Evolutionary conservation across 1,284 basidiomycete genomes (phyloP), one percentile per base, ranked within the genome.

Genomic region (Earliella scabrosa): DNA sequence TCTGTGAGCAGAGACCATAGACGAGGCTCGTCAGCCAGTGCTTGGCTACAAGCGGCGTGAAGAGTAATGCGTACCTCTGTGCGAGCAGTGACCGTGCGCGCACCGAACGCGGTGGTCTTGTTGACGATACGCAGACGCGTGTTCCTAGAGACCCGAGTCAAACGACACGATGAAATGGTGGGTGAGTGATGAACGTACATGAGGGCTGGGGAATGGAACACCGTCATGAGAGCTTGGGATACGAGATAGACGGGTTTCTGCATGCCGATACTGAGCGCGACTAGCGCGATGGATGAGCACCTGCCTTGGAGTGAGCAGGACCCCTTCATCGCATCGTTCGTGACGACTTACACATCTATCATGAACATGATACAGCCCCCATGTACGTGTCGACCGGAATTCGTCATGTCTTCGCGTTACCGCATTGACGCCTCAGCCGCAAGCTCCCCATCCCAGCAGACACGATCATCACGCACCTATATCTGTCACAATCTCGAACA

Each of bases 171-270:
- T 11, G 1, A 41, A 8, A 4, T 6, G 7, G 23, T 24, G 9
- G 3, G 21, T n/a, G 27, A 40, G 11, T 2, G 6, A 50, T 35
- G 10, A 9, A 73, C 82, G 69, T 66, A 85, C 86, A 74, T 62
- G 10, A 82, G 73, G 3, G 84, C 85, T 9, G 86, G 86, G 13
- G 86, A 77, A 65, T 86, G 86, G 67, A 85, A 88, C 20, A 81
- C 68, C 14, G 88, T 76, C 51, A 82, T 84, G 79, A 87, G 80
- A 9, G 80, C 77, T 67, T 87, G 85, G 1, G 86, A 88, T 21
- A 88, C 86, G 14, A 86, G 85, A 13, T 86, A 84, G 1, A 83
- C 84, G 50, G 86, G 85, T 13, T 77, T 69, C 54, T 78, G 77
- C 59, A 78, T 75, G 29, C 82, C 69, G 38, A 87, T 66, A 2